These are phyloP conservation scores for Haplosporangium sp. DNA, from an alignment of 371 early-diverging fungal species.

Conservation along the genomic window DNA sequence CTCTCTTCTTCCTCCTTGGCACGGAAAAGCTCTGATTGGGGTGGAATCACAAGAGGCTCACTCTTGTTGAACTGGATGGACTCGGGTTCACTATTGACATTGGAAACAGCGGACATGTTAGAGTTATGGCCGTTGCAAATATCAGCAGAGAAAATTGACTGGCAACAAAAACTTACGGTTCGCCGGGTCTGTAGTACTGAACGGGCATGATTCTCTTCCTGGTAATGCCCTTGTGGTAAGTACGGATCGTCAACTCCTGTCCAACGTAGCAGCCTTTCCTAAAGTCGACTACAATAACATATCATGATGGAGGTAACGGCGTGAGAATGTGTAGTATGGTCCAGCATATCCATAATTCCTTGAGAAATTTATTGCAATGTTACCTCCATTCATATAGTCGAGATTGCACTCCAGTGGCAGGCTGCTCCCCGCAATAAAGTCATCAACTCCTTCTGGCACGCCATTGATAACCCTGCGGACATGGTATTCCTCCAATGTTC, in stretches of 20 bases:
- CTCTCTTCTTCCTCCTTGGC: constrained; percentile 23
- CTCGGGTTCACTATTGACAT: constrained; percentile 53
- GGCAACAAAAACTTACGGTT: constrained; percentile 49
- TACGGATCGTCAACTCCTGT: constrained; percentile 97
- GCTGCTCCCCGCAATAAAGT: constrained; percentile 76
- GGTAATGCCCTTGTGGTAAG: constrained; percentile 94
- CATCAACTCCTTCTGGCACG: constrained; percentile 90
- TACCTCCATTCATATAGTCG: constrained; percentile 92
- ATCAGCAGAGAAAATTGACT: not conserved
- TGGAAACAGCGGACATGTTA: no score
- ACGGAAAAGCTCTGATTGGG: constrained; percentile 62
- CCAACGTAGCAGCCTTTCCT: constrained; percentile 98
- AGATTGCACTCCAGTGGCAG: constrained; percentile 93
- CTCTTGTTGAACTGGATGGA: constrained; percentile 37
- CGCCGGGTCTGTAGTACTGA: constrained; percentile 60
- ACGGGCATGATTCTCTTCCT: constrained; percentile 94
- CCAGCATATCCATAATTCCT: not conserved
- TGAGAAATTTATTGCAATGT: not conserved
- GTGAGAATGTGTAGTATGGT: not conserved
- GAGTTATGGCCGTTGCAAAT: not conserved
- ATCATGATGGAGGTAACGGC: not conserved
- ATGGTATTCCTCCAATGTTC: constrained; percentile 68
- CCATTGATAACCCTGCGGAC: constrained; percentile 86
- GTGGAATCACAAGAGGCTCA: constrained; percentile 52
- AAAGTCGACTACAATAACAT: constrained; percentile 80